A percentile compares a stretch with the other conserved stretches of the same genome.
phyloP scores from a whole-genome alignment of 129 eudicot species.

The Calendula officinalis region DNA sequence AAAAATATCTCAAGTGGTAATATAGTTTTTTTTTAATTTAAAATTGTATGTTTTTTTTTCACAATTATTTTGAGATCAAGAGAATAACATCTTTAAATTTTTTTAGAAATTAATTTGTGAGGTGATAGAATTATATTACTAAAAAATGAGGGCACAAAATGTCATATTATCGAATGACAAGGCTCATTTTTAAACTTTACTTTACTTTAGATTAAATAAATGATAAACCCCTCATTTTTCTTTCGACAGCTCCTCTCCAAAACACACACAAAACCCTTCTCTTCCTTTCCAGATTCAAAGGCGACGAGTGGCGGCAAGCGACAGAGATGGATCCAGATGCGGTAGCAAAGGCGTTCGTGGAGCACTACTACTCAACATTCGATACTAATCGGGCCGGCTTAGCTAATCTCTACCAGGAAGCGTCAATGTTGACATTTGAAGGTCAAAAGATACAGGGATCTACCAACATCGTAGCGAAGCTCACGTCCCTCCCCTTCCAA shows the following conservation, averaged over 20 bases:
- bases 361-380: conserved; percentile 68
- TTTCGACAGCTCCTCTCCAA: neutral
- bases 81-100: too few relatives aligned
- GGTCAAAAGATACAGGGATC: conserved; percentile 61
- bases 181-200: neutral
- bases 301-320: conserved; percentile 11
- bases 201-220: conserved; percentile 8
- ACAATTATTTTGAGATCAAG: too few relatives aligned
- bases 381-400: conserved; percentile 41
- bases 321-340: conserved; percentile 59
- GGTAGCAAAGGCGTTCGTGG: conserved; percentile 56
- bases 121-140: too few relatives aligned
- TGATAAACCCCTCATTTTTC: neutral
- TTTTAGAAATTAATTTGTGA: too few relatives aligned
- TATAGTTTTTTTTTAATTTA: too few relatives aligned
- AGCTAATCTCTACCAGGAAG: conserved; percentile 49
- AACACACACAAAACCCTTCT: conserved; percentile 14
- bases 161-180: neutral
- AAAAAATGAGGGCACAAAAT: neutral
- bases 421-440: conserved; percentile 57
- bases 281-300: conserved; percentile 4
- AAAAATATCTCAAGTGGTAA: too few relatives aligned
- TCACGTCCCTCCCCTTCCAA: conserved; percentile 56
- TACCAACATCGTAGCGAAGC: conserved; percentile 46
- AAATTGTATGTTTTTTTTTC: too few relatives aligned